Evolutionary conservation across 352 stramenopile species (phyloP), one percentile per base, ranked within the genome.

Genomic region (Pythium pyrilobum): DNA sequence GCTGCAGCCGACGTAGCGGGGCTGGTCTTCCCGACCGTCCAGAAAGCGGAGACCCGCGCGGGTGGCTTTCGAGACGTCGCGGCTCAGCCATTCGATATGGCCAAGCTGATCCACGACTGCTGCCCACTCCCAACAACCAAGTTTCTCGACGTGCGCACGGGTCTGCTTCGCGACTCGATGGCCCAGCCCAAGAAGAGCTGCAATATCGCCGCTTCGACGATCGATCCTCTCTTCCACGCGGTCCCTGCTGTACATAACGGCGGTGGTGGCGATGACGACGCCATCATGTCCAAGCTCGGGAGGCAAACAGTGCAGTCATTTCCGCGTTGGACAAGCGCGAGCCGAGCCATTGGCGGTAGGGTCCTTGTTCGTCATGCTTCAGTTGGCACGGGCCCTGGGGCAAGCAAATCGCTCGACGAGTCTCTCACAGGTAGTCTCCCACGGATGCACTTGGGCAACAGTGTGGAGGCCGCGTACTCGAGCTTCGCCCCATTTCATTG

Each of bases 81-180:
- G 9, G 29, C 49, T 16, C 41, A 47, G 10, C 60, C 74, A 0
- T 88, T 90, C 25, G 69, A 86, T 42, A 69, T 85, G 28, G 76
- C 69, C 16, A 72, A 69, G 33, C 54, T 92, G 16, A 51, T 88
- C 8, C 69, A 83, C 38, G 67, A 86, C 31, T 66, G 81, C 16
- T 89, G 75, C 21, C 81, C 81, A n/a, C 58, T 89, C 31, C 61
- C 71, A 12, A 44, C 56, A 1, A 50, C 62, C 27, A 89, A 87
- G 45, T 88, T 92, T 25, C 32, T 92, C 12, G 78, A 91, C n/a
- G 67, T 81, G 9, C 73, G 74, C 4, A 84, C 73, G 1, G 73
- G 66, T 1, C 45, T 85, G 2, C 53, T 64, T 31, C 44, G 56
- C 46, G 59, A 67, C 15, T 41, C 39, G n/a, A 2, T 5, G 0